These are phyloP conservation scores for Lactarius akahatsu DNA, from an alignment of 768 basidiomycete species.

Conservation along the genomic window DNA sequence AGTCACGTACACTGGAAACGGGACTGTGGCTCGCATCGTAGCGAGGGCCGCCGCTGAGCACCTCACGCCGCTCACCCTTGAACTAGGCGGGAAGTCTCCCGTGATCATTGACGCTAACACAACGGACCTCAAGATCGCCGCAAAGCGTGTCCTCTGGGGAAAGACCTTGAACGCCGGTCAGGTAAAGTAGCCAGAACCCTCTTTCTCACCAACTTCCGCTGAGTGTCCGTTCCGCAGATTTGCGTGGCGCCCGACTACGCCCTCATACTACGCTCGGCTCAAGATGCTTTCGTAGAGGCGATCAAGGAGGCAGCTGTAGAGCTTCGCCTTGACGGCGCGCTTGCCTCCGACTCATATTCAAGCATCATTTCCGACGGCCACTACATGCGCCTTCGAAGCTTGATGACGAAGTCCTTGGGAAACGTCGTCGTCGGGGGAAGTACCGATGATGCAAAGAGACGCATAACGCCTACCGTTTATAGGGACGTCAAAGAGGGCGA, in stretches of 20 bases:
- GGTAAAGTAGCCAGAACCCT: constrained; percentile 34
- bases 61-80: constrained; percentile 45
- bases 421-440: constrained; percentile 53
- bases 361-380: constrained; percentile 57
- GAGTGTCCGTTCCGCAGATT: constrained; percentile 32
- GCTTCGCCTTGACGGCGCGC: constrained; percentile 57
- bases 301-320: constrained; percentile 43
- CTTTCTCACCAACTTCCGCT: not conserved
- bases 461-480: constrained; percentile 62
- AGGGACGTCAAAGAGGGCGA: constrained; percentile 54
- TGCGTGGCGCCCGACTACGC: constrained; percentile 48
- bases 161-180: constrained; percentile 68
- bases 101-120: constrained; percentile 43
- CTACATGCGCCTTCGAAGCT: constrained; percentile 49
- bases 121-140: constrained; percentile 51
- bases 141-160: constrained; percentile 65
- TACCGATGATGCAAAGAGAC: constrained; percentile 39
- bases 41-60: constrained; percentile 45
- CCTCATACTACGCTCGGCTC: constrained; percentile 42
- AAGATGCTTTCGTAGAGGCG: constrained; percentile 48
- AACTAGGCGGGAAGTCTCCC: constrained; percentile 47
- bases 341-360: constrained; percentile 44
- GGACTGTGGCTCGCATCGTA: constrained; percentile 41
- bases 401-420: constrained; percentile 58
- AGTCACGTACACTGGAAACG: constrained; percentile 43